A percentile compares a stretch with the other conserved stretches of the same genome.
phyloP scores from a whole-genome alignment of 306 rosid genomes.

The Carpinus viminea region DNA sequence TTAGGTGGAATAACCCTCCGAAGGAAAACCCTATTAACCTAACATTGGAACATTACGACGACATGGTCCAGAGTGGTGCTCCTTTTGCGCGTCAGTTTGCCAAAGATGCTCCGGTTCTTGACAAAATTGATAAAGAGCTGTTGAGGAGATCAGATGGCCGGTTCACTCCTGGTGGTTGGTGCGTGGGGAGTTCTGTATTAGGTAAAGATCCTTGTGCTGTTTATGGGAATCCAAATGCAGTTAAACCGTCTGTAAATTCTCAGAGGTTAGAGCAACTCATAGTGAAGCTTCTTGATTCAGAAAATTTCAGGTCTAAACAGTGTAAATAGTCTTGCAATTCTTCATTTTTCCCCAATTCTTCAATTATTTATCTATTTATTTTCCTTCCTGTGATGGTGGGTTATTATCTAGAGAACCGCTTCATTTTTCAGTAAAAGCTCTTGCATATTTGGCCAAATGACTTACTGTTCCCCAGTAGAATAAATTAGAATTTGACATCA shows the following conservation, averaged over 20 bases:
- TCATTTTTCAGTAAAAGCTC: background rate
- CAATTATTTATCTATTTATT: background rate
- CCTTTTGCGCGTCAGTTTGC: conserved; percentile 66
- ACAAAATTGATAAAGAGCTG: conserved; percentile 65
- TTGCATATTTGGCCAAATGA: no score
- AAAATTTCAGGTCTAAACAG: conserved; percentile 76
- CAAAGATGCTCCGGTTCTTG: conserved; percentile 65
- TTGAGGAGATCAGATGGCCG: conserved; percentile 50
- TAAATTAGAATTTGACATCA: no score
- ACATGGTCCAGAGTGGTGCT: conserved; percentile 70
- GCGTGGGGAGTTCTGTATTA: conserved; percentile 41
- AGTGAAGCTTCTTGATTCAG: conserved; percentile 68
- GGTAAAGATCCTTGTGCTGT: conserved; percentile 52
- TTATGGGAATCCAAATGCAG: conserved; percentile 54
- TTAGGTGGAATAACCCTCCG: conserved; percentile 75
- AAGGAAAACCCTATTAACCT: conserved; percentile 59
- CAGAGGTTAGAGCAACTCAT: conserved; percentile 75
- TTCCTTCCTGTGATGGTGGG: background rate
- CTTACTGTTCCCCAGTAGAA: no score
- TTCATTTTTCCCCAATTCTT: background rate
- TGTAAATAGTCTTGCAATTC: conserved; percentile 50
- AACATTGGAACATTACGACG: conserved; percentile 59
- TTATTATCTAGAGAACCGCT: background rate
- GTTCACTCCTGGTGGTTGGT: conserved; percentile 78
- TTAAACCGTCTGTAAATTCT: conserved; percentile 61